Conservation (phyloP, 2,329 filamentous ascomycete species). For the Stachybotrys chartarum region DNA sequence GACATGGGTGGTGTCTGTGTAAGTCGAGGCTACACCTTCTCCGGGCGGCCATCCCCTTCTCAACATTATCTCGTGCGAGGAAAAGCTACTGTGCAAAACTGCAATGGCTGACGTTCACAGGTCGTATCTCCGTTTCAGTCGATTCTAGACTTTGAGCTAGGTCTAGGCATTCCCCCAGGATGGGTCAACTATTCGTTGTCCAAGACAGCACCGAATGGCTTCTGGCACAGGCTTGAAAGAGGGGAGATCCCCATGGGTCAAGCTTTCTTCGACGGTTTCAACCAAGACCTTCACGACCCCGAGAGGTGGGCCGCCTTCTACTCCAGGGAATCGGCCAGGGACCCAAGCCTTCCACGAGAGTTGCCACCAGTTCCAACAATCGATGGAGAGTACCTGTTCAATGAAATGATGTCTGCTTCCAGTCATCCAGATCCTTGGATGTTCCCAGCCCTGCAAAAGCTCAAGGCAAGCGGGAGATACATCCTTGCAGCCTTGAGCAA, state of each 20-base stretch:
- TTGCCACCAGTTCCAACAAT: slow-evolving; percentile 62
- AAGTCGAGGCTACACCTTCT: slow-evolving; percentile 36
- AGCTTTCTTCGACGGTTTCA: slow-evolving; percentile 71
- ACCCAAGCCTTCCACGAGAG: slow-evolving; percentile 28
- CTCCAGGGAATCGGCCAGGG: slow-evolving; percentile 31
- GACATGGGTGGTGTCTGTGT: slow-evolving; percentile 97
- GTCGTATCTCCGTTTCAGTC: slow-evolving; percentile 87
- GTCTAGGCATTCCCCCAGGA: slow-evolving; percentile 69
- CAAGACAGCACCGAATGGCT: slow-evolving; percentile 66
- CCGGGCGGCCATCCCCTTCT: not conserved
- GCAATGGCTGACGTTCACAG: slow-evolving; percentile 32
- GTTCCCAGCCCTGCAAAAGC: slow-evolving; percentile 68
- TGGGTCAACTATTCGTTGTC: slow-evolving; percentile 92
- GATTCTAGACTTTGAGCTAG: slow-evolving; percentile 82
- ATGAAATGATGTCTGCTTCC: slow-evolving; percentile 79
- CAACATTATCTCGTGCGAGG: not conserved
- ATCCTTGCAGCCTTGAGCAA: slow-evolving; percentile 82
- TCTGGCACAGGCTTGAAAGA: slow-evolving; percentile 83
- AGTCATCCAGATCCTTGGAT: slow-evolving; percentile 75
- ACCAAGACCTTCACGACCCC: slow-evolving; percentile 60
- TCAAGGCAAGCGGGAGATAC: slow-evolving; percentile 58
- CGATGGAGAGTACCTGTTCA: slow-evolving; percentile 75
- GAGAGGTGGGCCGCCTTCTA: slow-evolving; percentile 64
- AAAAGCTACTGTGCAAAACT: not conserved
- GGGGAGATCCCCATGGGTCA: slow-evolving; percentile 72